phyloP scores from a whole-genome alignment of 2,329 filamentous ascomycete genomes.

The Monilinia laxa region DNA sequence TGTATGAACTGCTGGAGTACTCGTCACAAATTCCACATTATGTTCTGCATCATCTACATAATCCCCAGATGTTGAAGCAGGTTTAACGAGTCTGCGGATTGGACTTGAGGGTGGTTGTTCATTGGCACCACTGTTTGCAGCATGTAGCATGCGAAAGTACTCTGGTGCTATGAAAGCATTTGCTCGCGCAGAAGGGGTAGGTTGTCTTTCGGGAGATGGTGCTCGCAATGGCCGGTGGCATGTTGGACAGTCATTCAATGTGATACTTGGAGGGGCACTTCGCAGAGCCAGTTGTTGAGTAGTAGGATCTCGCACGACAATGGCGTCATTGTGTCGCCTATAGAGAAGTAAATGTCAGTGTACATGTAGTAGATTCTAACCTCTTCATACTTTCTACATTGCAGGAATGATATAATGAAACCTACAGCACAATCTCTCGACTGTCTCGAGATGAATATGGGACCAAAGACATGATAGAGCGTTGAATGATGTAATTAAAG shows the following conservation, averaged over 20 bases:
- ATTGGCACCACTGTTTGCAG: constrained; percentile 50
- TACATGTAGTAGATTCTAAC: neutral
- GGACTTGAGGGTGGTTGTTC: constrained; percentile 51
- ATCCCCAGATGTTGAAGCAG: constrained; percentile 33
- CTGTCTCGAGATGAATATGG: constrained; percentile 73
- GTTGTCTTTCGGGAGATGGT: constrained; percentile 50
- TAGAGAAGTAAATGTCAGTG: constrained; percentile 25
- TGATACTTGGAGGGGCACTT: constrained; percentile 53
- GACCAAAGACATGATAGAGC: constrained; percentile 62
- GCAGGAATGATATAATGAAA: constrained; percentile 32
- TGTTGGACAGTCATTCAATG: constrained; percentile 71
- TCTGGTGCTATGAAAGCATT: constrained; percentile 77
- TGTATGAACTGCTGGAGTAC: constrained; percentile 46
- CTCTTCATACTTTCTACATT: neutral
- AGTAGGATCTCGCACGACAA: constrained; percentile 85
- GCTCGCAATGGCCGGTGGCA: constrained; percentile 44
- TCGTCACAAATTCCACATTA: constrained; percentile 52
- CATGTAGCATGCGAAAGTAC: constrained; percentile 91
- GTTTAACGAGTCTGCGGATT: constrained; percentile 48
- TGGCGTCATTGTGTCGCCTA: constrained; percentile 87
- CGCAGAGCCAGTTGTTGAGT: constrained; percentile 85
- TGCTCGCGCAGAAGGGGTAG: constrained; percentile 42
- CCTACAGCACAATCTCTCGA: constrained; percentile 78
- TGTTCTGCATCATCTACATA: constrained; percentile 33
- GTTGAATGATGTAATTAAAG: neutral